Conservation (phyloP, 805 yeast genomes). For the Candida maltosa region DNA sequence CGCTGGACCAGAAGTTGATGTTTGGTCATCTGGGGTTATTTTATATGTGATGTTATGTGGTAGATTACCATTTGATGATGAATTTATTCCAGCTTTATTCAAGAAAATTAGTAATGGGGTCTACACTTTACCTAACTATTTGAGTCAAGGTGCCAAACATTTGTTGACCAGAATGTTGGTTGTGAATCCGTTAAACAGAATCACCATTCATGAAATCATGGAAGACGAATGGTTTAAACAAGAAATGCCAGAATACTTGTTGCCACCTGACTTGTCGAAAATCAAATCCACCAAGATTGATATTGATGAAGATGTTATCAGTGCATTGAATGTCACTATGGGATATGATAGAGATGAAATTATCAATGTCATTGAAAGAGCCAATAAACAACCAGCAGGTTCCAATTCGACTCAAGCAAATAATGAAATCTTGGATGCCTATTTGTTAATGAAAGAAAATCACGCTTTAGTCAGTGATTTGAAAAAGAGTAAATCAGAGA, state of each 20-base stretch:
- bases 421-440: constrained; percentile 84
- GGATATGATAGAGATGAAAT: constrained; percentile 88
- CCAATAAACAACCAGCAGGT: constrained; percentile 24
- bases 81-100: constrained; percentile 89
- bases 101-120: constrained; percentile 92
- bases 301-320: constrained; percentile 73
- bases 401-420: constrained; percentile 8
- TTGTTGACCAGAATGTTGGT: constrained; percentile 86
- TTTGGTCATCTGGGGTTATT: constrained; percentile 96
- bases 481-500: constrained; percentile 48
- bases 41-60: constrained; percentile 95
- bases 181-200: constrained; percentile 90
- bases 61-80: constrained; percentile 93
- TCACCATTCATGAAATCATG: constrained; percentile 88
- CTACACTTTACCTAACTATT: constrained; percentile 82
- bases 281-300: constrained; percentile 39
- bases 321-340: constrained; percentile 75
- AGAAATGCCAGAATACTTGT: constrained; percentile 74
- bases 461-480: constrained; percentile 65
- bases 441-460: constrained; percentile 78
- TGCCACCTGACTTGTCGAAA: constrained; percentile 51
- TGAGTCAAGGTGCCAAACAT: constrained; percentile 81
- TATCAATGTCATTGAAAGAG: constrained; percentile 60
- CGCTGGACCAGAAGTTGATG: constrained; percentile 98
- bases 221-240: constrained; percentile 91